phyloP scores from a whole-genome alignment of 176 grass and related monocot genomes.

The Raddia distichophylla region DNA sequence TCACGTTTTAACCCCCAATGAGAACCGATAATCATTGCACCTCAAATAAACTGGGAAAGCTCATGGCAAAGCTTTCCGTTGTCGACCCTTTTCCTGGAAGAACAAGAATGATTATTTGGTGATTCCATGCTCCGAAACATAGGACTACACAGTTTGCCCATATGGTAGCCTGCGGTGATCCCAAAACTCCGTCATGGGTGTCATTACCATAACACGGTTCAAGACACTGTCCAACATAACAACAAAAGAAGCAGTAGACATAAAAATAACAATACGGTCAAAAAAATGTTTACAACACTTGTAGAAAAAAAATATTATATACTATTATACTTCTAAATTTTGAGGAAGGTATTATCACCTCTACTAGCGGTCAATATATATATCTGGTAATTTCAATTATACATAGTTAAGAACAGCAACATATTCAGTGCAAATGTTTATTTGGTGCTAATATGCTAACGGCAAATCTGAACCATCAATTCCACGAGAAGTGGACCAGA shows the following conservation, averaged over 20 bases:
- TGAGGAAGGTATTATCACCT: background rate
- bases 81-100: background rate
- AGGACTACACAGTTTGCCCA: background rate
- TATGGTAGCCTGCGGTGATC: background rate
- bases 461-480: too few species aligned
- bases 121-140: background rate
- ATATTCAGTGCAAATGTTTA: too few species aligned
- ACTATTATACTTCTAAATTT: background rate
- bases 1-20: background rate
- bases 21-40: background rate
- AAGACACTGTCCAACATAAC: background rate
- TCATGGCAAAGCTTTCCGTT: background rate
- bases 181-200: slow-evolving; percentile 1
- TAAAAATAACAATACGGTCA: background rate
- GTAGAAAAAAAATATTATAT: background rate
- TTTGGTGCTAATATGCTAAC: too few species aligned
- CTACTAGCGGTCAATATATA: background rate
- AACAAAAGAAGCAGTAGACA: background rate
- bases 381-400: background rate
- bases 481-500: too few species aligned
- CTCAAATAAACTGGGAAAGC: slow-evolving; percentile 5
- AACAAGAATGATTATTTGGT: background rate
- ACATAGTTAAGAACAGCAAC: background rate
- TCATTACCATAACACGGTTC: background rate
- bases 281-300: background rate